These are phyloP conservation scores for Aureobasidium sp. DNA, from an alignment of 2,329 filamentous ascomycete genomes.

Conservation along the genomic window DNA sequence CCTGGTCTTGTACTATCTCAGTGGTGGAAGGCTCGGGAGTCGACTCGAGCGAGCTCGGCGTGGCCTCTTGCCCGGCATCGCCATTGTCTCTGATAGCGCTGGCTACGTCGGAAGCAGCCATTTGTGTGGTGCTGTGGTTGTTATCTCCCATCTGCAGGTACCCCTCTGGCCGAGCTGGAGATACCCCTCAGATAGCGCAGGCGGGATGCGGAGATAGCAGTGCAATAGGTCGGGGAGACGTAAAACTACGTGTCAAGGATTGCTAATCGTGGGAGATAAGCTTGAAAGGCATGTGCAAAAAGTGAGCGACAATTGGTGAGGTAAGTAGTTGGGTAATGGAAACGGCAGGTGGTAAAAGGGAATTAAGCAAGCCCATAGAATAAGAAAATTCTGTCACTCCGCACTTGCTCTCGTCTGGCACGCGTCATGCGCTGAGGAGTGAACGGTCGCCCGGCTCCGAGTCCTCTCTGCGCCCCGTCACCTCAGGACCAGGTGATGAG, in stretches of 20 bases:
- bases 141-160: slow-evolving; percentile 47
- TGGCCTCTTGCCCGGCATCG: slow-evolving; percentile 38
- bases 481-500: not conserved
- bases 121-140: slow-evolving; percentile 21
- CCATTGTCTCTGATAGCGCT: slow-evolving; percentile 38
- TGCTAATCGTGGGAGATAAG: slow-evolving; percentile 17
- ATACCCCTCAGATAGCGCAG: slow-evolving; percentile 16
- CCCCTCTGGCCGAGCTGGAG: slow-evolving; percentile 26
- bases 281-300: slow-evolving; percentile 14
- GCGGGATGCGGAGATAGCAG: slow-evolving; percentile 14
- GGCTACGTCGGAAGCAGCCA: slow-evolving; percentile 33
- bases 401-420: not conserved
- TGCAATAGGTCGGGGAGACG: slow-evolving; percentile 15
- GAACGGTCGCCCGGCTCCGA: slow-evolving; percentile 13
- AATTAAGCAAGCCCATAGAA: slow-evolving; percentile 17
- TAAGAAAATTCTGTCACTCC: slow-evolving; percentile 15
- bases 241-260: slow-evolving; percentile 18
- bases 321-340: slow-evolving; percentile 45
- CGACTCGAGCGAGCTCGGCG: slow-evolving; percentile 43
- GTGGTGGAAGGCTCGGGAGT: slow-evolving; percentile 42
- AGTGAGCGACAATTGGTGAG: slow-evolving; percentile 35
- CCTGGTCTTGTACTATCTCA: slow-evolving; percentile 32
- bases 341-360: slow-evolving; percentile 24
- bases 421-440: slow-evolving; percentile 10
- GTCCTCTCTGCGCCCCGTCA: slow-evolving; percentile 12